phyloP scores from a whole-genome alignment of 1,139 yeast species.

The Zygosaccharomyces sapae region DNA sequence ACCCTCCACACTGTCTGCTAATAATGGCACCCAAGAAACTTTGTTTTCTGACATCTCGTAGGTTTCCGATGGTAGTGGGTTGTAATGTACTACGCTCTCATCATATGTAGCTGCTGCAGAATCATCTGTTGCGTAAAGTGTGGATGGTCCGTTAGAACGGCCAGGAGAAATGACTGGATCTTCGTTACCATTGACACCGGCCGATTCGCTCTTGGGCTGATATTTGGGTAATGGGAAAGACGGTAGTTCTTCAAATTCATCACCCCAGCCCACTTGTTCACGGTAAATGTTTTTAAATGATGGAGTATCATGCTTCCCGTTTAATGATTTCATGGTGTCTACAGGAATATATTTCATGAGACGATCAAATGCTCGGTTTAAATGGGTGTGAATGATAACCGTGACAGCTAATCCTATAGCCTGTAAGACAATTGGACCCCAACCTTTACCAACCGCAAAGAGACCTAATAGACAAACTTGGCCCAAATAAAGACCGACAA shows the following conservation, averaged over 20 bases:
- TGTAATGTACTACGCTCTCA: not conserved
- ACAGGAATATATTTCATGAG: conserved; percentile 56
- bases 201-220: conserved; percentile 20
- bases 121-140: not conserved
- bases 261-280: conserved; percentile 9
- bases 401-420: conserved; percentile 63
- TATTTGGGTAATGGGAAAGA: conserved; percentile 30
- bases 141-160: conserved; percentile 19
- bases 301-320: conserved; percentile 63
- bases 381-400: conserved; percentile 56
- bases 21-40: conserved; percentile 36
- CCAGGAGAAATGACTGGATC: conserved; percentile 16
- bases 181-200: conserved; percentile 23
- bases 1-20: conserved; percentile 48
- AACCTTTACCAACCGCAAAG: conserved; percentile 85
- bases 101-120: conserved; percentile 9
- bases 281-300: conserved; percentile 39
- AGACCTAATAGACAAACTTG: conserved; percentile 81
- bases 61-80: conserved; percentile 7
- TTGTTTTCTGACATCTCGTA: conserved; percentile 21
- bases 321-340: conserved; percentile 61
- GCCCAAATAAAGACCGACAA: conserved; percentile 83
- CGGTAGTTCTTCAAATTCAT: conserved; percentile 29
- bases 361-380: conserved; percentile 61
- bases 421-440: conserved; percentile 88